Base-by-base conservation (phyloP, 768 basidiomycete genomes). In the Termitomyces sp. region DNA sequence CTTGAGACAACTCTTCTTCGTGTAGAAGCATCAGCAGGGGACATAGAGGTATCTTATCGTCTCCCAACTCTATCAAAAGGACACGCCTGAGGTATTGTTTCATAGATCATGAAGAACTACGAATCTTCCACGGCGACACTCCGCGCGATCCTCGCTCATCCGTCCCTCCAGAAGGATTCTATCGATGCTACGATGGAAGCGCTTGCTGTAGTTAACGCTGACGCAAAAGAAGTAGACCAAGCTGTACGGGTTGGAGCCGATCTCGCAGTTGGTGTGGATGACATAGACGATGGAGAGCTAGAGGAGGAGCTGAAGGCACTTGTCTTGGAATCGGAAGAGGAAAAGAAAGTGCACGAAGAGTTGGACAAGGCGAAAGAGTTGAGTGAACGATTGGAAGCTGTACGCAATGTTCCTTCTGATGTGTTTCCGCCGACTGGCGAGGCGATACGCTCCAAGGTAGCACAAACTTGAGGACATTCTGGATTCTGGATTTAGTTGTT, bases 131-230 rank as follows among this genome's bases (percentile, higher is more conserved):
- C 93, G 0, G 73, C 82, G 6, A 94, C 95, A 0, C 78, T 98
- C 6, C 83, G 82, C 14, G 74, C 85, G 0, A 85, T 98, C 48
- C 83, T 98, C 2, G 77, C 88, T 8, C 86, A 96, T 66, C 94
- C 95, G 0, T 86, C 86, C 0, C 77, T 98, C 12, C 86, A 88
- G 63, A 82, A 85, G n/a, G 87, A 87, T 15, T 82, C 81, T 54
- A 85, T 98, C 51, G 91, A 96, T 60, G 81, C 85, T 66, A 96
- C 94, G 3, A 88, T 96, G 84, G 92, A 95, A 31, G 89, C 87
- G 9, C 80, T 98, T 66, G 88, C 91, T 0, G 89, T 90, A 63
- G 91, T 89, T 2, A 88, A 92, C 64, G 84, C 87, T 1, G 87
- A 94, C 68, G 92, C 93, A 47, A 80, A 79, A 43, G 95, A 97